Evolutionary conservation across 495 filamentous ascomycete species (phyloP).

Genomic region (Aspergillus ostianus): DNA sequence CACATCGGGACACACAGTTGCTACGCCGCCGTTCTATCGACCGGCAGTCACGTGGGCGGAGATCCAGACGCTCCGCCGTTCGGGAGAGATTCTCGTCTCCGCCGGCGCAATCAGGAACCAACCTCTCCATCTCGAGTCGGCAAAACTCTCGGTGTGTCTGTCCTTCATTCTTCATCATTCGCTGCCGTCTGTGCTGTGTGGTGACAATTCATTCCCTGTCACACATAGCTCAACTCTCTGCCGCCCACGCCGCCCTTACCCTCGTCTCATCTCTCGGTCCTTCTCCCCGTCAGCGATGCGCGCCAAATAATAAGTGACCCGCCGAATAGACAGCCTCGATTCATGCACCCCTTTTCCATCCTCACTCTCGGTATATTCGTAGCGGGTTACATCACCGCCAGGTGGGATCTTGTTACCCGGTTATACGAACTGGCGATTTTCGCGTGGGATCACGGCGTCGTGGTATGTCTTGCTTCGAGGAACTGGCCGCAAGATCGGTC

Average conservation of each 20-base stretch:
- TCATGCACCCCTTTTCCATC: constrained; percentile 96
- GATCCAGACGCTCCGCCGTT: not conserved
- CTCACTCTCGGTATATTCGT: constrained; percentile 96
- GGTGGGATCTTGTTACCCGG: constrained; percentile 95
- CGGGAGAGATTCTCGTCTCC: not conserved
- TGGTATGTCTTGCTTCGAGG: constrained; percentile 57
- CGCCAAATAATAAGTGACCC: constrained; percentile 32
- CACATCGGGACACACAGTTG: not conserved
- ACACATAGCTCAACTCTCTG: not conserved
- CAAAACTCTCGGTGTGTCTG: not conserved
- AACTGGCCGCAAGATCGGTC: not conserved
- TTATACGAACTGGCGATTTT: constrained; percentile 95
- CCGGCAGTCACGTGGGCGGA: not conserved
- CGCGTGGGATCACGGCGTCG: constrained; percentile 97
- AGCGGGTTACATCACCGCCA: constrained; percentile 97
- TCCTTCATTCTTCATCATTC: not conserved
- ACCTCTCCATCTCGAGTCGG: not conserved
- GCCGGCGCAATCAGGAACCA: not conserved
- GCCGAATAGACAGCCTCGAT: constrained; percentile 40
- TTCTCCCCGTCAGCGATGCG: constrained; percentile 31
- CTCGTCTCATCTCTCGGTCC: constrained; percentile 2
- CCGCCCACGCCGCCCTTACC: not conserved
- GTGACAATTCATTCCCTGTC: not conserved
- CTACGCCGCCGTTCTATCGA: not conserved
- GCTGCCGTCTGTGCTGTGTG: not conserved